These are phyloP conservation scores for Spathaspora passalidarum DNA, from an alignment of 805 yeast genomes.

Conservation along the genomic window DNA sequence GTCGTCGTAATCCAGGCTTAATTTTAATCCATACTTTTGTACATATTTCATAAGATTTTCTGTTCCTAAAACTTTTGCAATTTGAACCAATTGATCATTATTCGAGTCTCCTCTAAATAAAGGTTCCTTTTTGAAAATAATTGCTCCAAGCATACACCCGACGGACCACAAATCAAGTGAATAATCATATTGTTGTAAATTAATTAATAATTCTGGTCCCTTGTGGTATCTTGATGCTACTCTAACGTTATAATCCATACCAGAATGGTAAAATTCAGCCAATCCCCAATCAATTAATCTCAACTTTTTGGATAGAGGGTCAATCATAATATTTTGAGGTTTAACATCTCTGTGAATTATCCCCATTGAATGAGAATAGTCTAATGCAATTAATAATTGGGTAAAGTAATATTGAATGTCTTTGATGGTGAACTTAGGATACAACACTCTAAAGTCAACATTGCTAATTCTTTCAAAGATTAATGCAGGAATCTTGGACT, in stretches of 20 bases:
- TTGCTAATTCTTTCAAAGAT: slow-evolving; percentile 83
- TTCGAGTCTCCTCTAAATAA: slow-evolving; percentile 90
- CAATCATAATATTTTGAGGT: slow-evolving; percentile 95
- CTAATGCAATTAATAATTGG: slow-evolving; percentile 78
- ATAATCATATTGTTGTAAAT: slow-evolving; percentile 85
- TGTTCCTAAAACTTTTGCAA: slow-evolving; percentile 83
- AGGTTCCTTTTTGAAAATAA: slow-evolving; percentile 87
- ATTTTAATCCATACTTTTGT: slow-evolving; percentile 63
- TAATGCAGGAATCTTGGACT: slow-evolving; percentile 79
- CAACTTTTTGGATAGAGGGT: slow-evolving; percentile 65
- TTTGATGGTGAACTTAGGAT: slow-evolving; percentile 68
- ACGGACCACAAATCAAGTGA: slow-evolving; percentile 92
- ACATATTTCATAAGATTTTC: slow-evolving; percentile 70
- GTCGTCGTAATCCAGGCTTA: slow-evolving; percentile 75
- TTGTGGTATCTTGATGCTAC: slow-evolving; percentile 92
- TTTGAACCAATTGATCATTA: slow-evolving; percentile 87
- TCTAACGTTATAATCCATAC: slow-evolving; percentile 85
- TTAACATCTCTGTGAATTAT: slow-evolving; percentile 95
- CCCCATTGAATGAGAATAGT: slow-evolving; percentile 91
- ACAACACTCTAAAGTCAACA: slow-evolving; percentile 76
- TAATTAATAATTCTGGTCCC: slow-evolving; percentile 88
- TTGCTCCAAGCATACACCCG: slow-evolving; percentile 90
- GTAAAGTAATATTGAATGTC: slow-evolving; percentile 84
- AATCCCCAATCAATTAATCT: slow-evolving; percentile 94
- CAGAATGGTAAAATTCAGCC: slow-evolving; percentile 90